Evolutionary conservation across 1,284 basidiomycete genomes (phyloP), one percentile per base, ranked within the genome.

Genomic region (Pseudozyma sp.): DNA sequence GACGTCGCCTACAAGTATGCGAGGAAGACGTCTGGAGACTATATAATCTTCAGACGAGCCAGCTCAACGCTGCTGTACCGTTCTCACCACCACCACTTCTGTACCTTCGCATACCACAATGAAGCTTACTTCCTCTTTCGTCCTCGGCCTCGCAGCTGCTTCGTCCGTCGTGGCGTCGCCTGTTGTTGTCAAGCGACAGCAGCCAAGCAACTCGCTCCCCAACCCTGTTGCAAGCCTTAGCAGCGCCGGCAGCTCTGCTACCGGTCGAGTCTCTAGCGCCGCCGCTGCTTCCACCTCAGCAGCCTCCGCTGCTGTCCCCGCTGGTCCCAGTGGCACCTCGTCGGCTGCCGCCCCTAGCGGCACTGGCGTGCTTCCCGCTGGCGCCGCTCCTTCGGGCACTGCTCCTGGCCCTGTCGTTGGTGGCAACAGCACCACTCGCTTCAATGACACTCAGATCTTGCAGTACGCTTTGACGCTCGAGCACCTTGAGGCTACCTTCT

Each of bases 391-490:
- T 12, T 31, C 39, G 21, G 31, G 31, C 25, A 18, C 59, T 18
- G 45, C 54, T 31, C 40, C 40, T 35, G 52, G 52, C 18, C 19
- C 51, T 19, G 51, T 31, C 16, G 4, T 18, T n/a, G 52, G 31
- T 18, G 19, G 34, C 53, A 50, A 38, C 14, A 47, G 52, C 40
- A n/a, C 58, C 40, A 21, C 44, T n/a, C 34, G 44, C 6, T 62
- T 77, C 57, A 74, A 73, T 53, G 74, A 77, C 62, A 77, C 74
- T 1, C 74, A 76, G 31, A 73, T 77, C 42, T 63, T 80, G 18
- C 69, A 77, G 66, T 77, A 73, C 45, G 79, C 78, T 19, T 64
- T 81, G 34, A 79, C 76, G 21, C 73, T 80, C 54, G 80, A 82
- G 58, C 74, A 76, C 55, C 78, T 80, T 57, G 78, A 80, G 39